Percentiles rank a stretch among this genome's conserved stretches.
phyloP scores from a whole-genome alignment of 2,329 filamentous ascomycete genomes.

The Cladophialophora chaetospira region DNA sequence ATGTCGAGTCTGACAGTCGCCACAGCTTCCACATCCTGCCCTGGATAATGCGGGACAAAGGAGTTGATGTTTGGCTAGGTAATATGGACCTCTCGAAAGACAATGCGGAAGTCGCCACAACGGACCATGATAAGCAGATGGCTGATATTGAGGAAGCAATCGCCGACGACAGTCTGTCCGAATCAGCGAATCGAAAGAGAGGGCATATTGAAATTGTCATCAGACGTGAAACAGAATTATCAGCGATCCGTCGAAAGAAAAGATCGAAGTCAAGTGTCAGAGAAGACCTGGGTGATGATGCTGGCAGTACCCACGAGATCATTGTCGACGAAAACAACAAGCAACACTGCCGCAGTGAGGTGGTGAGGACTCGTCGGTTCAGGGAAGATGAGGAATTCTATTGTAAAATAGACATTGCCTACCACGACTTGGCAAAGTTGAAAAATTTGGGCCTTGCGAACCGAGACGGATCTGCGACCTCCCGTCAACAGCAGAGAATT shows the following conservation, averaged over 20 bases:
- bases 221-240: background rate
- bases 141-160: slow-evolving; percentile 17
- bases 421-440: background rate
- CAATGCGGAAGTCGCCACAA: slow-evolving; percentile 5
- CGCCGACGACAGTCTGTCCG: background rate
- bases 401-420: slow-evolving; percentile 23
- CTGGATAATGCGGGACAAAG: slow-evolving; percentile 19
- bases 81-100: slow-evolving; percentile 9
- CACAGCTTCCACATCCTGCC: background rate
- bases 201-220: slow-evolving; percentile 19
- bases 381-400: slow-evolving; percentile 15
- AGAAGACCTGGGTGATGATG: background rate
- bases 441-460: slow-evolving; percentile 55
- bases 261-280: background rate
- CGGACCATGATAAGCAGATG: slow-evolving; percentile 9
- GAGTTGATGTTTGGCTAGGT: slow-evolving; percentile 22
- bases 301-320: slow-evolving; percentile 1
- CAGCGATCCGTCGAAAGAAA: background rate
- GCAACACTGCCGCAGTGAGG: background rate
- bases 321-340: background rate
- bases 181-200: background rate
- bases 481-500: background rate
- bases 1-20: background rate
- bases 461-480: slow-evolving; percentile 61
- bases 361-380: slow-evolving; percentile 1